Evolutionary conservation across 169 alveolate genomes (phyloP), one percentile per base, ranked within the genome.

Genomic region (Cryptosporidium sp.): DNA sequence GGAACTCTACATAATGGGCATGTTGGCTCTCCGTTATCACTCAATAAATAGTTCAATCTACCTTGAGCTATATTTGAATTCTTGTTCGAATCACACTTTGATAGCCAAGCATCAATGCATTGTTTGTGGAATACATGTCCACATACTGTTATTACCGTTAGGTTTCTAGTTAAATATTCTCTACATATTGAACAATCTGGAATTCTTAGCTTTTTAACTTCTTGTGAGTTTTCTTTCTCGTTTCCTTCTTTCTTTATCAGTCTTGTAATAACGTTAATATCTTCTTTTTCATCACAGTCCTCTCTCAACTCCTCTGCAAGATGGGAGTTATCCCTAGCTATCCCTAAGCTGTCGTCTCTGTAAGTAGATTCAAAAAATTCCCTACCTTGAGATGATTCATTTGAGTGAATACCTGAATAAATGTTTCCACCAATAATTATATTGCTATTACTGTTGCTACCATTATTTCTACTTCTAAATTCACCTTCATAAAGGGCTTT

Each of bases 1-100:
- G 86, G 73, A 53, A 75, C 72, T 37, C 86, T 75, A 35, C 86
- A 75, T n/a, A 75, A 60, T 12, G 86, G 86, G 72, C 86, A 75
- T 26, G 86, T 75, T 29, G 70, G 86, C 33, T 75, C 86, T 33
- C 61, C 53, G 33, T 35, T 31, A 6, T 75, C 73, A 58, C 12
- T 58, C 18, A 56, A 12, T 37, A 75, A 35, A 60, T 75, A 53
- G 39, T 45, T 60, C 29, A 75, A 44, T 35, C 86, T 75, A 16
- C 71, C 62, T 1, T 65, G 72, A 35, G 61, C 44, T 21, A 56
- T 4, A 23, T 16, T 33, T 12, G 53, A 56, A 60, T 29, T 75
- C 18, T 42, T 33, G 68, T 75, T 75, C 21, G 70, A 14, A 31
- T 53, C 71, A 37, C 69, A 75, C 12, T 39, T 75, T 10, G 86